Evolutionary conservation across 1,284 basidiomycete genomes (phyloP), one percentile per base, ranked within the genome.

Genomic region (Irpex rosettiformis): DNA sequence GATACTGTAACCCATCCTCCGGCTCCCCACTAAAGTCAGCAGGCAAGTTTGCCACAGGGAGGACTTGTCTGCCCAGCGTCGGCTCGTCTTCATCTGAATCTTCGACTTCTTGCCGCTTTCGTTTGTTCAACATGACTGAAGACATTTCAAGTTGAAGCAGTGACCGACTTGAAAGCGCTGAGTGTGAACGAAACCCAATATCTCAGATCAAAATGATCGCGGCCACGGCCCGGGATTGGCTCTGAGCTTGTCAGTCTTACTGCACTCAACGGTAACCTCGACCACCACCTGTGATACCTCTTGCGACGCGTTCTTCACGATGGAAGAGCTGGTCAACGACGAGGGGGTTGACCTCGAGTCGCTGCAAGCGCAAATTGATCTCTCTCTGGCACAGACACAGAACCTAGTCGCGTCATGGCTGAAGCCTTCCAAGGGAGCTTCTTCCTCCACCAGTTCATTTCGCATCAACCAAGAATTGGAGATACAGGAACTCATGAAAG

Each of bases 21-120:
- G 91, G 91, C 55, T 79, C 79, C 24, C 79, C 84, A 61, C 82
- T 73, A 68, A 86, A 93, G 66, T 84, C 75, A 21, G 74, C 70
- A 29, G 89, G 87, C 53, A 92, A 79, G 66, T 85, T 80, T 40
- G 90, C 89, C 22, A 92, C 87, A 21, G 89, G 89, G 3, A 92
- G 76, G 13, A 81, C 88, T 70, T 91, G 88, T 25, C 62, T 66
- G 22, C 71, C 70, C 28, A 71, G 51, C n/a, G 61, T 52, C 4
- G 69, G 69, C 55, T 70, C 69, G 11, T 71, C 71, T 4, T 70
- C 67, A 51, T 72, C 71, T 11, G 67, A 69, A 29, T 65, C 59
- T 16, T 70, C 66, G 10, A 65, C 42, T 0, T 70, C 66, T 7
- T 61, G 49, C 37, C 60, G 28, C 58, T 70, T 70, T 3, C 69